Evolutionary conservation across 768 basidiomycete genomes (phyloP).

Genomic region (Naganishia vishniacii): DNA sequence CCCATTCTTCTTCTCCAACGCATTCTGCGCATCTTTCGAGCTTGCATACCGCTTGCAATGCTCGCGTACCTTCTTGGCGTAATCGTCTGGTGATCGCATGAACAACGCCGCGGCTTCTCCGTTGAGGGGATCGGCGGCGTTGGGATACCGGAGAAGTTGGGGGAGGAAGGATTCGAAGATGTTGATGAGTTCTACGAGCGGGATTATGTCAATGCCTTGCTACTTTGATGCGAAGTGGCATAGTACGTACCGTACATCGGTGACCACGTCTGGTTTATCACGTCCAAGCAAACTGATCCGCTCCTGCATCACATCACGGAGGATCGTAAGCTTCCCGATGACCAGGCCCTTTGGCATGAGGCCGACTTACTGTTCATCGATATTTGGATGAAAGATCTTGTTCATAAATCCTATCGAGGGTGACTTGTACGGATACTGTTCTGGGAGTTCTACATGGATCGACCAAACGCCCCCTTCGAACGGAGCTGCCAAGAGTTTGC

Average conservation of each 20-base stretch:
- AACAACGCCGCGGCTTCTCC: constrained; percentile 95
- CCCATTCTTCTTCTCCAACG: constrained; percentile 52
- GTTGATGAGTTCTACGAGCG: constrained; percentile 84
- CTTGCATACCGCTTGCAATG: constrained; percentile 95
- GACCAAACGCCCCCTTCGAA: constrained; percentile 99
- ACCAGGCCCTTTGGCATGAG: not conserved
- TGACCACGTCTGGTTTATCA: constrained; percentile 99
- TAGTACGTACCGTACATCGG: constrained; percentile 88
- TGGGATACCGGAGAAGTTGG: constrained; percentile 93
- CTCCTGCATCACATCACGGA: constrained; percentile 56
- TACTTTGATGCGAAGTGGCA: not conserved
- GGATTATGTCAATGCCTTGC: not conserved
- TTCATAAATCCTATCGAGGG: constrained; percentile 99
- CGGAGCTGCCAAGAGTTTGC: constrained; percentile 60
- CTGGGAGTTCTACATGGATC: constrained; percentile 96
- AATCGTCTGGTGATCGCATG: constrained; percentile 95
- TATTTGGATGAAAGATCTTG: constrained; percentile 99
- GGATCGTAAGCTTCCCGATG: not conserved
- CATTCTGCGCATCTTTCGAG: constrained; percentile 77
- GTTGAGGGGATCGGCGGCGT: constrained; percentile 95
- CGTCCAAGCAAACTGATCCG: constrained; percentile 95
- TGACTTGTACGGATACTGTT: constrained; percentile 97
- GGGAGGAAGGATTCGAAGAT: constrained; percentile 98
- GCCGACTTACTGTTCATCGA: constrained; percentile 85
- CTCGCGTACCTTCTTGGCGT: constrained; percentile 90